Conservation (phyloP, 2,329 filamentous ascomycete species). For the Hirsutella rhossiliensis region DNA sequence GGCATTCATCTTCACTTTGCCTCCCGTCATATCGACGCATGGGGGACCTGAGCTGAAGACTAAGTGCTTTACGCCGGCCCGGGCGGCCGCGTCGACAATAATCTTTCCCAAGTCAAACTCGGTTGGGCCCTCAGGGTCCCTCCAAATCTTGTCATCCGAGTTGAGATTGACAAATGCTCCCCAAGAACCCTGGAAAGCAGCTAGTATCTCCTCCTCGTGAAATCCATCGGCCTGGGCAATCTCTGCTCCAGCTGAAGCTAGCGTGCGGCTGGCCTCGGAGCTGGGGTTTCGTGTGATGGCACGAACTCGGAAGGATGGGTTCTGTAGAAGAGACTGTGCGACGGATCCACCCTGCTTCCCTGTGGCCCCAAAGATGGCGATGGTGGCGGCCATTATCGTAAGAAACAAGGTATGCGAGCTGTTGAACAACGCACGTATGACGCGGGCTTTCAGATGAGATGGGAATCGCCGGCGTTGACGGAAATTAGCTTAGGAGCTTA, state of each 20-base stretch:
- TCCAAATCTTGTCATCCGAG: slow-evolving; percentile 7
- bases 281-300: neutral
- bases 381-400: neutral
- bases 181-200: slow-evolving; percentile 6
- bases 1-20: neutral
- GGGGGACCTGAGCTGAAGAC: slow-evolving; percentile 12
- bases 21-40: neutral
- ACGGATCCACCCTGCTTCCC: neutral
- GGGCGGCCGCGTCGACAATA: slow-evolving; percentile 13
- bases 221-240: neutral
- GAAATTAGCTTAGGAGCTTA: too few relatives aligned
- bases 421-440: too few relatives aligned
- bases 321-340: neutral
- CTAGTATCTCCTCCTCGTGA: neutral
- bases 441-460: too few relatives aligned
- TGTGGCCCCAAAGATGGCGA: neutral
- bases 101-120: slow-evolving; percentile 16
- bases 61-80: slow-evolving; percentile 13
- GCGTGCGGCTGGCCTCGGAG: neutral
- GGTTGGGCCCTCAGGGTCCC: slow-evolving; percentile 7
- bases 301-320: neutral
- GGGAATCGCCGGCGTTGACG: too few relatives aligned
- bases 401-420: neutral
- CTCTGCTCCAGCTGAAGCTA: neutral
- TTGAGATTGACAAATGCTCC: slow-evolving; percentile 8